Percentiles rank a stretch among this genome's conserved stretches.
phyloP scores from a whole-genome alignment of 2,329 filamentous ascomycete species.

The Cryphonectria naterciae region DNA sequence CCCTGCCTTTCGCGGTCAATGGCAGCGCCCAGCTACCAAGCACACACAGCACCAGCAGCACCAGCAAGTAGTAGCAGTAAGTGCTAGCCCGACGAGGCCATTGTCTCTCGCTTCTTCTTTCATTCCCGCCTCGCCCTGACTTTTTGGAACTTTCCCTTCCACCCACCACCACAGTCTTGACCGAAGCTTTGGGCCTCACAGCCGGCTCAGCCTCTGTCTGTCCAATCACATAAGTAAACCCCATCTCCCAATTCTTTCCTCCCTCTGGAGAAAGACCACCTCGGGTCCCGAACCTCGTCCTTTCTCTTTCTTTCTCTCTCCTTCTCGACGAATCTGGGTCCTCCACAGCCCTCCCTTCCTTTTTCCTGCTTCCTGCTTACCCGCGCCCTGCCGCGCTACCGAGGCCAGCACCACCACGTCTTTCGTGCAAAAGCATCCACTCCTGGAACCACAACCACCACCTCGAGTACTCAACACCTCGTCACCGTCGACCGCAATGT shows the following conservation, averaged over 20 bases:
- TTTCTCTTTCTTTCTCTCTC: constrained; percentile 20
- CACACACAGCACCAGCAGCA: not conserved
- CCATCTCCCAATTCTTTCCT: constrained; percentile 1
- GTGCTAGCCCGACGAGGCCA: constrained; percentile 7
- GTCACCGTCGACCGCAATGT: constrained; percentile 45
- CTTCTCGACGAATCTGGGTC: not conserved
- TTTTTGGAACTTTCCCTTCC: constrained; percentile 20
- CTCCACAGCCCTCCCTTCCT: constrained; percentile 8
- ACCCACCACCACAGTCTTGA: constrained; percentile 19
- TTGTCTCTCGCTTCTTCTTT: not conserved
- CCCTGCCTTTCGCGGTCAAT: not conserved
- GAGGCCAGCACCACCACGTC: constrained; percentile 25
- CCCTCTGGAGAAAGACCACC: constrained; percentile 11
- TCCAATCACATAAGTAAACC: constrained; percentile 7
- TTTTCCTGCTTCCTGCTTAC: constrained; percentile 6
- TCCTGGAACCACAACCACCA: not conserved
- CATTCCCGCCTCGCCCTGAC: constrained; percentile 24
- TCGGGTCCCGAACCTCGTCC: constrained; percentile 20
- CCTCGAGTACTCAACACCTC: not conserved
- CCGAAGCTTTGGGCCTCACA: constrained; percentile 7
- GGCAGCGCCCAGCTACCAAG: constrained; percentile 7
- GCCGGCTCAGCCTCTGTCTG: constrained; percentile 1
- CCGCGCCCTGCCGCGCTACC: not conserved
- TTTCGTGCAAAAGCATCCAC: constrained; percentile 5
- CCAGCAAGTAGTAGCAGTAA: not conserved